Conservation (phyloP, 2,329 filamentous ascomycete genomes). For the Penicillium sp. region DNA sequence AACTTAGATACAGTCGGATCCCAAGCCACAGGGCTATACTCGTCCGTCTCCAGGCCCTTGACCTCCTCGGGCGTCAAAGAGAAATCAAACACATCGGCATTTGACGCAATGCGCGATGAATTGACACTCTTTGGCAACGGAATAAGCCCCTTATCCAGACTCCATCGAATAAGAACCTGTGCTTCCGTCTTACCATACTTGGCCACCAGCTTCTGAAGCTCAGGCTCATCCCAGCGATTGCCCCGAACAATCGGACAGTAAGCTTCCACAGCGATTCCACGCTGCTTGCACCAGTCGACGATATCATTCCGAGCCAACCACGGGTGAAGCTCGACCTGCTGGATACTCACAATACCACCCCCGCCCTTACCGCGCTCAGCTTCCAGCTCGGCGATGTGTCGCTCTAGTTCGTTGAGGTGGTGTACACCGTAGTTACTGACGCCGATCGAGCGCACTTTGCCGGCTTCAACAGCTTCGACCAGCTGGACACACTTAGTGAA, state of each 20-base stretch:
- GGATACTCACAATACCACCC: slow-evolving; percentile 59
- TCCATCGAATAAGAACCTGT: slow-evolving; percentile 70
- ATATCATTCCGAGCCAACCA: slow-evolving; percentile 69
- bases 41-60: slow-evolving; percentile 46
- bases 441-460: slow-evolving; percentile 64
- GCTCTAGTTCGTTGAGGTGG: slow-evolving; percentile 61
- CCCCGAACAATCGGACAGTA: slow-evolving; percentile 69
- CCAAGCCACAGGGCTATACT: slow-evolving; percentile 52
- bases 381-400: slow-evolving; percentile 39
- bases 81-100: slow-evolving; percentile 52
- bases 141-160: slow-evolving; percentile 59
- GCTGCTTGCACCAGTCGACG: slow-evolving; percentile 57
- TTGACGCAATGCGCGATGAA: slow-evolving; percentile 51
- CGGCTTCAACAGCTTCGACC: slow-evolving; percentile 67
- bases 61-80: slow-evolving; percentile 51
- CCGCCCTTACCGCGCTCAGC: slow-evolving; percentile 46
- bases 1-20: slow-evolving; percentile 39
- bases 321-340: slow-evolving; percentile 74
- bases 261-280: slow-evolving; percentile 65
- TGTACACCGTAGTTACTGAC: slow-evolving; percentile 71
- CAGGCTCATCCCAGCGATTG: slow-evolving; percentile 62
- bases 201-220: slow-evolving; percentile 55
- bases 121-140: slow-evolving; percentile 55
- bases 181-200: slow-evolving; percentile 65
- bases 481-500: slow-evolving; percentile 31